Evolutionary conservation across 2,329 filamentous ascomycete species (phyloP), one percentile per base, ranked within the genome.

Genomic region (Curvularia hawaiiensis): DNA sequence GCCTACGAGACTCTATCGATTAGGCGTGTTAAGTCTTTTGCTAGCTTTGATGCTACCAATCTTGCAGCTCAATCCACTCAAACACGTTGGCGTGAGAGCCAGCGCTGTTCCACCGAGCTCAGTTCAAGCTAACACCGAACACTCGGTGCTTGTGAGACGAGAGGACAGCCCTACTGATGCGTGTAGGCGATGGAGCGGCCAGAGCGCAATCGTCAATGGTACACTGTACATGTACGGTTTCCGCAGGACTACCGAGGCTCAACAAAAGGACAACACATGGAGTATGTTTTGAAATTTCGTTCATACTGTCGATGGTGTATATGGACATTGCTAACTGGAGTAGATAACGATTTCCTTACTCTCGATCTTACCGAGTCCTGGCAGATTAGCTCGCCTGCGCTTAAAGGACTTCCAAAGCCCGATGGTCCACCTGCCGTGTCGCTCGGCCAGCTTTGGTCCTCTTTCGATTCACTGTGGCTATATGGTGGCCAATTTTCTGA

Each of bases 221-320:
- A 92, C 89, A 0, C 70, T 92, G 3, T 93, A 91, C 71, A 83
- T 91, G 53, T 93, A 91, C 64, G 90, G 90, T 35, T 90, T 90
- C 26, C 83, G 89, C 63, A 83, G 85, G 14, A 89, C 82, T 49
- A 84, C 80, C 1, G 74, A 81, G 16, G 73, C 81, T 14, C 81
- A 82, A 35, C 89, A 92, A 66, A 82, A 78, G 1, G 75, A 79
- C 6, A 78, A 91, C 68, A 88, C 85, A 1, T 92, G 90, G 90
- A 91, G 87, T 89, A 80, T 67, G 84, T 58, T 14, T 8, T 12
- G n/a, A 39, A 7, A 22, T 18, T 6, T 16, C 6, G 24, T 28
- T 10, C 50, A 39, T 2, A 16, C n/a, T 8, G 1, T 12, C 11
- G 22, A 10, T 28, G 24, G 12, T 14, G 5, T 8, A 10, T 24